These are phyloP conservation scores for Gardenia jasminoides DNA, from an alignment of 257 asterid genomes.

Conservation along the genomic window DNA sequence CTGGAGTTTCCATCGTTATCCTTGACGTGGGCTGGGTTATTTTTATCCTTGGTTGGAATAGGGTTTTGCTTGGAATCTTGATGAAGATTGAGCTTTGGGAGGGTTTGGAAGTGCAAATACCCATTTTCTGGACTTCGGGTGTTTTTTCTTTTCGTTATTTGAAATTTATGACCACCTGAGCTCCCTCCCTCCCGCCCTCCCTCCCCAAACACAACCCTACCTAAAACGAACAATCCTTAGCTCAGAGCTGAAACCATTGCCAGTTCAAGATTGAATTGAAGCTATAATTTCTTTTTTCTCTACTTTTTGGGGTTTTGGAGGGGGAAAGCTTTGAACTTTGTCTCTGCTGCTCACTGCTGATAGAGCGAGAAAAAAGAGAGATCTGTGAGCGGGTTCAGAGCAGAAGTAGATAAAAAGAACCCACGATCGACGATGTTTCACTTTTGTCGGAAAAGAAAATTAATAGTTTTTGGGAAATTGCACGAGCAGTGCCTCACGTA, in stretches of 20 bases:
- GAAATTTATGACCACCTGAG: background rate
- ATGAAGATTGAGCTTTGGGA: slow-evolving; percentile 29
- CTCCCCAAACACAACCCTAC: slow-evolving; percentile 6
- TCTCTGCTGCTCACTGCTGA: slow-evolving; percentile 1
- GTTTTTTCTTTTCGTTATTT: background rate
- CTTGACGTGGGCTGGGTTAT: slow-evolving; percentile 9
- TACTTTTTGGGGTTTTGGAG: background rate
- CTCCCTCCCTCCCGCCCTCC: slow-evolving; percentile 4
- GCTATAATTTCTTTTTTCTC: background rate
- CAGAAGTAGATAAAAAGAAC: slow-evolving; percentile 24
- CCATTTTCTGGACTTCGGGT: slow-evolving; percentile 34
- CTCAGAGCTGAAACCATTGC: slow-evolving; percentile 9
- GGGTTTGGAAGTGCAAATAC: slow-evolving; percentile 68
- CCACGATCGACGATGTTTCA: slow-evolving; percentile 24
- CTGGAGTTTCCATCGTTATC: slow-evolving; percentile 21
- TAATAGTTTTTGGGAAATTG: background rate
- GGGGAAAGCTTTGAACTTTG: slow-evolving; percentile 12
- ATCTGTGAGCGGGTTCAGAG: slow-evolving; percentile 10
- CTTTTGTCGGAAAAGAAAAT: slow-evolving; percentile 7
- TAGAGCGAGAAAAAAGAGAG: slow-evolving; percentile 12
- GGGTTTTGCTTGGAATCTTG: slow-evolving; percentile 18
- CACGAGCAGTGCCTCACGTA: too few species aligned
- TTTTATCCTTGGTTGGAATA: background rate
- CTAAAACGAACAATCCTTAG: background rate
- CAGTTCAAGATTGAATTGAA: slow-evolving; percentile 12